Base-by-base conservation (phyloP, 2,329 filamentous ascomycete species). In the Lachnellula cervina region DNA sequence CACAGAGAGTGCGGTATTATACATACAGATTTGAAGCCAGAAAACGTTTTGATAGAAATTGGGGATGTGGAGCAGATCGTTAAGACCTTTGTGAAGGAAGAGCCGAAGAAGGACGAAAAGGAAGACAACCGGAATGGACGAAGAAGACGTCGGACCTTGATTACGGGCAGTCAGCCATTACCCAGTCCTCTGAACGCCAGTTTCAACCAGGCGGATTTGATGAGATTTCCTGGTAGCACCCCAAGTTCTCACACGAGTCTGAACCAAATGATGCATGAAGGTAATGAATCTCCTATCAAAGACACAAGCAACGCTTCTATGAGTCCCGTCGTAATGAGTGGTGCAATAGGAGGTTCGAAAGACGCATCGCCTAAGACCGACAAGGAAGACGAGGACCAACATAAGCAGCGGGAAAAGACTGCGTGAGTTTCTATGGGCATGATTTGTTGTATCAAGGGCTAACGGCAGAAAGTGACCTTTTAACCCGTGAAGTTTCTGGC, bases 1-100 rank as follows among this genome's bases (percentile, higher is more conserved):
- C 94, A 99, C 72, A 86, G 94, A 66, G 93, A 99, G 75, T 99
- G 94, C 74, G 94, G 94, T 69, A 97, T 99, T 75, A 97, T 99
- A 69, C 94, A 99, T 74, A 97, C 94, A 58, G 93, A 97, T 70
- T 76, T 97, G 65, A 97, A 99, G 74, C 94, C 94, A 48, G 94
- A 99, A 72, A 99, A 99, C 69, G 94, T 99, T 34, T 79, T 99
- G 62, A 97, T 99, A 70, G 94, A 99, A 75, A 97, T 99, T 69
- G 94, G 94, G 63, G 94, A 99, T 66, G 94, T 99, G 49, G 94
- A 99, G 77, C 90, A 97, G 73, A 97, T 97, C 60, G 94, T 99
- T 56, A 93, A 96, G 74, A 91, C 89, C 58, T 93, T 95, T 61
- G 93, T 99, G 54, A 93, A 96, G 73, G 89, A 86, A 59, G 89